Conservation (phyloP, 2,329 filamentous ascomycete genomes). For the Penicillium crustosum region DNA sequence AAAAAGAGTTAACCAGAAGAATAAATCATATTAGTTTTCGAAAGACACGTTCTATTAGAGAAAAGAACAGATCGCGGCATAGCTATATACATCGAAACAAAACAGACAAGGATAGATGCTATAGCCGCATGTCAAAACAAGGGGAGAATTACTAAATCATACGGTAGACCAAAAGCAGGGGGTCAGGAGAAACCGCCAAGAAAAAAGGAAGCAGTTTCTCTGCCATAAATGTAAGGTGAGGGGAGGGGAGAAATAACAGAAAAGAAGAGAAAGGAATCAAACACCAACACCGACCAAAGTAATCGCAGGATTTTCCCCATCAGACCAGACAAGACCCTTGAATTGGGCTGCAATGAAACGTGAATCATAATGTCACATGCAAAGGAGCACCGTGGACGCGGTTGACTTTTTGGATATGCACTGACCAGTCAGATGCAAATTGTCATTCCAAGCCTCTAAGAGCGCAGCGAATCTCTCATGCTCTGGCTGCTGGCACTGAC, state of each 20-base stretch:
- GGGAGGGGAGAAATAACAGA: neutral
- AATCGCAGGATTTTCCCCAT: slow-evolving; percentile 16
- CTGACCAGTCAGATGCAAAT: slow-evolving; percentile 15
- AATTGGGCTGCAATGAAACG: slow-evolving; percentile 27
- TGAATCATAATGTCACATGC: slow-evolving; percentile 33
- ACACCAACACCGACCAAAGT: slow-evolving; percentile 28
- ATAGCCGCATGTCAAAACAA: slow-evolving; percentile 16
- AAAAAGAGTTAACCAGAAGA: slow-evolving; percentile 11
- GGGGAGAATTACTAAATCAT: slow-evolving; percentile 26
- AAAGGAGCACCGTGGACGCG: slow-evolving; percentile 12
- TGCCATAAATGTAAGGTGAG: slow-evolving; percentile 4
- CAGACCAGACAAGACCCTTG: slow-evolving; percentile 13
- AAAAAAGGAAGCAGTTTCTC: neutral
- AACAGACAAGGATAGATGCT: slow-evolving; percentile 15
- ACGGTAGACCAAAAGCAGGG: slow-evolving; percentile 15
- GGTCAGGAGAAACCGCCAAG: neutral
- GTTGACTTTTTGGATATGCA: slow-evolving; percentile 6
- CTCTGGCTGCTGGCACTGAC: slow-evolving; percentile 92
- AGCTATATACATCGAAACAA: slow-evolving; percentile 28
- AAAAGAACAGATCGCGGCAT: slow-evolving; percentile 15
- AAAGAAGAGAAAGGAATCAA: slow-evolving; percentile 18
- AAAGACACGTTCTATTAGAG: slow-evolving; percentile 24
- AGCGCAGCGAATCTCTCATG: slow-evolving; percentile 80
- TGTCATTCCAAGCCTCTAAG: slow-evolving; percentile 41
- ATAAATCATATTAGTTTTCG: slow-evolving; percentile 20